phyloP scores from a whole-genome alignment of 1,284 basidiomycete species.

The Tilletia setariae region DNA sequence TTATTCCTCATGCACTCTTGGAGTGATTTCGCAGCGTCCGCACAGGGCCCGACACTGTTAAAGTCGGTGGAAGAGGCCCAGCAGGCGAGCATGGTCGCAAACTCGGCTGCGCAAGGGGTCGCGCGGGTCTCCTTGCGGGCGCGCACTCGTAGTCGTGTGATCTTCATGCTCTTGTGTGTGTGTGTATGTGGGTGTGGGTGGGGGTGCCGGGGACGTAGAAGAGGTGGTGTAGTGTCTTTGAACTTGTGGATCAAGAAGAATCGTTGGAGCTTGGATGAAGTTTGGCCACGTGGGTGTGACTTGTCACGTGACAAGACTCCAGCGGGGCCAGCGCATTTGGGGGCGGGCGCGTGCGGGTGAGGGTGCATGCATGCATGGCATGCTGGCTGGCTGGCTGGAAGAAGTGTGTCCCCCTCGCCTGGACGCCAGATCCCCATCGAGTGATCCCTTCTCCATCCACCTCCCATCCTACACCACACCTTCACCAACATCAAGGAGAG shows the following conservation, averaged over 20 bases:
- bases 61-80: slow-evolving; percentile 81
- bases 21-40: slow-evolving; percentile 66
- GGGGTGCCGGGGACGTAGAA: background rate
- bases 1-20: slow-evolving; percentile 82
- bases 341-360: no score
- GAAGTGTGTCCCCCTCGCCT: no score
- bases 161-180: slow-evolving; percentile 13
- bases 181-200: background rate
- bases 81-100: slow-evolving; percentile 80
- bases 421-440: no score
- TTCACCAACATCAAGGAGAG: no score
- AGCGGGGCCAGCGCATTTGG: no score
- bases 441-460: no score
- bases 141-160: slow-evolving; percentile 10
- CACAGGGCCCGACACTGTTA: slow-evolving; percentile 65
- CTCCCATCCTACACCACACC: background rate
- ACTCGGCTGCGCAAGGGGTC: slow-evolving; percentile 70
- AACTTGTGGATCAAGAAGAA: no score
- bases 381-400: no score
- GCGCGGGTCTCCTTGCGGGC: slow-evolving; percentile 67
- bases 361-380: no score
- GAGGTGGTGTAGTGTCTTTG: background rate
- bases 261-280: no score
- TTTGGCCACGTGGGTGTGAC: no score
- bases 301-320: no score